Base-by-base conservation (phyloP, 192 early-diverging fungal genomes). In the Ramicandelaber brevisporus region DNA sequence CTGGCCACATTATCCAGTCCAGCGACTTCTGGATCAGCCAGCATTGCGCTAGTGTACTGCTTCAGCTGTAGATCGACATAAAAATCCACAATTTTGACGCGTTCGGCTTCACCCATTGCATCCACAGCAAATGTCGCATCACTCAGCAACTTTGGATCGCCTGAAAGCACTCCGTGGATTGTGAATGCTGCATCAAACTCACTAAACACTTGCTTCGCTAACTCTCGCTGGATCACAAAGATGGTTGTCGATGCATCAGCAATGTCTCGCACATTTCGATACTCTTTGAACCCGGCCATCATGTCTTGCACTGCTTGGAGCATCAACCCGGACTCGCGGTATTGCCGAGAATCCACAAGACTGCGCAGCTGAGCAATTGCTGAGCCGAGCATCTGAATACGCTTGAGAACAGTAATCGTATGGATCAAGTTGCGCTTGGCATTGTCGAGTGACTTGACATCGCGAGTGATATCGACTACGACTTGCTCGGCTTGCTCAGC, bases 401-500 rank as follows among this genome's bases (percentile, higher is more conserved):
- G 57, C 33, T 73, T 73, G 28, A 90, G 53, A 2, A 75, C 65
- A 0, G 73, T 74, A 7, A 85, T 77, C 1, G 85, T 71, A 15
- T 49, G 39, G 2, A 76, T 74, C 24, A 98, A 48, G 39, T 95
- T 87, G 31, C 75, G 67, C 46, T 98, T 98, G 20, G 87, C 82
- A 38, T 70, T 71, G 45, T 98, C 93, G 22, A 98, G 57, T 6
- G 73, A 62, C 38, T 85, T 86, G 38, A 98, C 93, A 38, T 98
- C 93, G 32, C 74, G 63, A 7, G 93, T 95, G 26, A 98, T 98
- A 26, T 90, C 84, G 10, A 78, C 68, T 0, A 98, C 87, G 62
- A 75, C 75, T 9, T 63, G 50, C 29, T 92, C 87, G n/a, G n/a
- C n/a, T n/a, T n/a, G n/a, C n/a, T n/a, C n/a, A n/a, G n/a, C n/a